These are phyloP conservation scores for Helianthus annuus DNA, from an alignment of 129 eudicot species.

Conservation along the genomic window DNA sequence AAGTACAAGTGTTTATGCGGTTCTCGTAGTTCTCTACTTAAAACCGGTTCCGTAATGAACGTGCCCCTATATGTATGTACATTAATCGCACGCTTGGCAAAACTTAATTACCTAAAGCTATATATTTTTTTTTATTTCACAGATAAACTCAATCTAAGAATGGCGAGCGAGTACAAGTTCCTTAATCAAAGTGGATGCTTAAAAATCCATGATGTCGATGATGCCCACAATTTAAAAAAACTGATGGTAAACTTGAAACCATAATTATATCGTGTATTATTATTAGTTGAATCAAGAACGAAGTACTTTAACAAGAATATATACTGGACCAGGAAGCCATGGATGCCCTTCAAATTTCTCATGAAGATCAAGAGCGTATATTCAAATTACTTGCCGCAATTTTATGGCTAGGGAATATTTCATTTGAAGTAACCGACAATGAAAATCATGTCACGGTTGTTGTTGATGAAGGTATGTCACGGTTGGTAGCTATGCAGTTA, in stretches of 20 bases:
- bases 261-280: slow-evolving; percentile 2
- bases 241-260: slow-evolving; percentile 56
- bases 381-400: slow-evolving; percentile 86
- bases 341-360: slow-evolving; percentile 43
- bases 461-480: slow-evolving; percentile 64
- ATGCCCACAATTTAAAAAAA: slow-evolving; percentile 57
- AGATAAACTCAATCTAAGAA: slow-evolving; percentile 74
- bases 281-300: background rate
- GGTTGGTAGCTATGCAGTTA: no score
- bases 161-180: slow-evolving; percentile 67
- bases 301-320: slow-evolving; percentile 8
- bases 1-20: no score
- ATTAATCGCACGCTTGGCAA: background rate
- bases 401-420: slow-evolving; percentile 91
- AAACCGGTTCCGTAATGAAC: no score
- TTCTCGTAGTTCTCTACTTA: no score
- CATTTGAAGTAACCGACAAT: slow-evolving; percentile 62
- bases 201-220: slow-evolving; percentile 67
- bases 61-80: background rate
- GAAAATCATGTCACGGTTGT: slow-evolving; percentile 71
- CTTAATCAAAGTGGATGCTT: slow-evolving; percentile 91
- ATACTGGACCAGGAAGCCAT: slow-evolving; percentile 69
- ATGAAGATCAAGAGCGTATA: slow-evolving; percentile 65
- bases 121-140: slow-evolving; percentile 28
- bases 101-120: slow-evolving; percentile 5